A percentile compares a stretch with the other conserved stretches of the same genome.
Evolutionary conservation across 2,329 filamentous ascomycete genomes (phyloP).

Genomic region (Graphium sp.): DNA sequence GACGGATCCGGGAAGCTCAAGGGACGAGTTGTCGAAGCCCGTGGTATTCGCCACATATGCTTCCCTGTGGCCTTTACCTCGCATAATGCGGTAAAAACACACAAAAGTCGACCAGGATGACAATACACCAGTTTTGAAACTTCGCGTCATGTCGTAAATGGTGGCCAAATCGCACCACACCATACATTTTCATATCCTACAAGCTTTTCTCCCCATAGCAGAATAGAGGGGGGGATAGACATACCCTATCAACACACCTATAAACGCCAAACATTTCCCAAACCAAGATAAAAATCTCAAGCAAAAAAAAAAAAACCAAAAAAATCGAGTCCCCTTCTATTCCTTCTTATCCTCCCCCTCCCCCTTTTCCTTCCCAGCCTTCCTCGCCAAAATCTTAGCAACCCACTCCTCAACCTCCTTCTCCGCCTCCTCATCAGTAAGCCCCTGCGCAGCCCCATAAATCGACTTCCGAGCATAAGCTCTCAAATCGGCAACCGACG

Average conservation of each 20-base stretch:
- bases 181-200: background rate
- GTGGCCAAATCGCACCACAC: too few relatives aligned
- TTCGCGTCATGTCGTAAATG: too few relatives aligned
- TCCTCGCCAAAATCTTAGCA: constrained; percentile 36
- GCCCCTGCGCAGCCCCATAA: constrained; percentile 12
- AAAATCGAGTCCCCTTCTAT: background rate
- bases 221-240: background rate
- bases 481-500: constrained; percentile 47
- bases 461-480: constrained; percentile 26
- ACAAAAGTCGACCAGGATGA: too few relatives aligned
- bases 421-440: constrained; percentile 30
- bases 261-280: background rate
- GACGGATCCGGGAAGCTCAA: too few relatives aligned
- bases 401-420: constrained; percentile 45
- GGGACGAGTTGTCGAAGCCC: too few relatives aligned
- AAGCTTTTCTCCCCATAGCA: background rate
- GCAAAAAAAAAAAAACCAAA: too few relatives aligned
- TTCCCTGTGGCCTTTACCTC: too few relatives aligned
- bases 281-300: too few relatives aligned
- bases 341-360: background rate
- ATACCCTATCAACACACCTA: background rate
- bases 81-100: too few relatives aligned
- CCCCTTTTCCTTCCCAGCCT: constrained; percentile 9
- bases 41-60: too few relatives aligned
- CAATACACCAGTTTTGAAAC: too few relatives aligned